A percentile compares a stretch with the other conserved stretches of the same genome.
These are phyloP conservation scores for Austroboletus novae-zelandiae DNA, from an alignment of 1,284 basidiomycete species.

Conservation along the genomic window DNA sequence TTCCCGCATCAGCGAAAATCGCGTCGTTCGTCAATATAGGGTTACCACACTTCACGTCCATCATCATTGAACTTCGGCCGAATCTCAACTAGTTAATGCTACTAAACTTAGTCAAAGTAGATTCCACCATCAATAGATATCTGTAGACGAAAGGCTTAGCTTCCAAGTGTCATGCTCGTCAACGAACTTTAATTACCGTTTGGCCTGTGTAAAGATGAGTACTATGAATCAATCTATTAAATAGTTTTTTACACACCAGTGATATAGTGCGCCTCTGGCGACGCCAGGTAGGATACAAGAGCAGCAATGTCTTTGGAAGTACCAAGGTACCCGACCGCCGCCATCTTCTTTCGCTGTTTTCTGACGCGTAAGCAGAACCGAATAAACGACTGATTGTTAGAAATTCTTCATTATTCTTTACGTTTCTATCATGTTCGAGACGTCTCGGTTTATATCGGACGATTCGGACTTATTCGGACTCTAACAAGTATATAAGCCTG, in stretches of 20 bases:
- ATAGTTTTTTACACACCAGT: conserved; percentile 31
- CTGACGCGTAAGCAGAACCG: not conserved
- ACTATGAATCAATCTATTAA: not conserved
- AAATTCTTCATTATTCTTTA: no score
- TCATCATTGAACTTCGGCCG: no score
- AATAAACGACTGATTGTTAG: conserved; percentile 1
- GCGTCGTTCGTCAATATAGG: not conserved
- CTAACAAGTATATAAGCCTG: no score
- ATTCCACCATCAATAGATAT: conserved; percentile 27
- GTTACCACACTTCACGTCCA: no score
- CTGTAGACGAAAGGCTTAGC: conserved; percentile 4
- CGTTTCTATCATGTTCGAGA: no score
- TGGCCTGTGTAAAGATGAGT: conserved; percentile 20
- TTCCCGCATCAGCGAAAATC: conserved; percentile 36
- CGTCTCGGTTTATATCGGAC: no score
- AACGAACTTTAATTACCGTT: conserved; percentile 21
- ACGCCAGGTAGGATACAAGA: conserved; percentile 37
- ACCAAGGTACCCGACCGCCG: conserved; percentile 27
- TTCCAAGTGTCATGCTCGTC: not conserved
- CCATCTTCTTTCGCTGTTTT: conserved; percentile 10
- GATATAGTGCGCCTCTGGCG: conserved; percentile 35
- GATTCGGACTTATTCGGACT: no score
- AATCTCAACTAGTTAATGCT: no score
- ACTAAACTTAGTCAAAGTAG: conserved; percentile 24
- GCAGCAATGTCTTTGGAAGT: conserved; percentile 34